Evolutionary conservation across 1,284 basidiomycete species (phyloP).

Genomic region (Ustilago curta): DNA sequence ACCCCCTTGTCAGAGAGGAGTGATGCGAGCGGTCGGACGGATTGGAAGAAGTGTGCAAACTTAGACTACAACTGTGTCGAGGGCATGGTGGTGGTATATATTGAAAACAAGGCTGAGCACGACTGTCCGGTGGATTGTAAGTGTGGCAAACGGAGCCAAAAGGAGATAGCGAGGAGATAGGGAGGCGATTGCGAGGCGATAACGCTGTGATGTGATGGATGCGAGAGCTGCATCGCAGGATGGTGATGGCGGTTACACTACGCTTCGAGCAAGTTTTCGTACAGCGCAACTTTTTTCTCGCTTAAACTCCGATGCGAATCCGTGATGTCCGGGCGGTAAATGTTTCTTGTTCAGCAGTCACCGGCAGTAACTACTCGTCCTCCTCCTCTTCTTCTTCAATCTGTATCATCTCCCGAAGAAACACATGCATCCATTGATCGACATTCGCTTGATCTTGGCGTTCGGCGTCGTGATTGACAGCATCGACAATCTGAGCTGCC

Average conservation of each 20-base stretch:
- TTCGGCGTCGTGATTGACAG: too few relatives aligned
- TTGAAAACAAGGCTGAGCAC: not conserved
- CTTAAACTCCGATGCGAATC: too few relatives aligned
- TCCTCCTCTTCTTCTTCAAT: not conserved
- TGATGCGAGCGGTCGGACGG: not conserved
- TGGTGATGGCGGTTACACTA: too few relatives aligned
- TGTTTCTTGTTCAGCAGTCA: not conserved
- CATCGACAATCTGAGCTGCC: too few relatives aligned
- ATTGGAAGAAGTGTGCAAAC: not conserved
- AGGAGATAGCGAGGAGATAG: too few relatives aligned
- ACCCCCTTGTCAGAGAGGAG: not conserved
- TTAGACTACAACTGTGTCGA: not conserved
- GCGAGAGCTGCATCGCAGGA: too few relatives aligned
- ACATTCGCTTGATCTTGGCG: not conserved
- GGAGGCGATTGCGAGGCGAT: constrained; percentile 13
- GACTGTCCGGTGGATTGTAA: too few relatives aligned
- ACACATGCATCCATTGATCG: not conserved
- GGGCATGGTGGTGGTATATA: not conserved
- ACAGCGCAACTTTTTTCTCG: too few relatives aligned
- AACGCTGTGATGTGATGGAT: not conserved
- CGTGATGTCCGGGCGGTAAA: not conserved
- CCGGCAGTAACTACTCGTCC: too few relatives aligned
- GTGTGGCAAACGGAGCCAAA: not conserved
- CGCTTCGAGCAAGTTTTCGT: not conserved
- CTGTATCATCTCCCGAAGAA: not conserved